Base-by-base conservation (phyloP, 805 yeast genomes). In the Candida ficus region DNA sequence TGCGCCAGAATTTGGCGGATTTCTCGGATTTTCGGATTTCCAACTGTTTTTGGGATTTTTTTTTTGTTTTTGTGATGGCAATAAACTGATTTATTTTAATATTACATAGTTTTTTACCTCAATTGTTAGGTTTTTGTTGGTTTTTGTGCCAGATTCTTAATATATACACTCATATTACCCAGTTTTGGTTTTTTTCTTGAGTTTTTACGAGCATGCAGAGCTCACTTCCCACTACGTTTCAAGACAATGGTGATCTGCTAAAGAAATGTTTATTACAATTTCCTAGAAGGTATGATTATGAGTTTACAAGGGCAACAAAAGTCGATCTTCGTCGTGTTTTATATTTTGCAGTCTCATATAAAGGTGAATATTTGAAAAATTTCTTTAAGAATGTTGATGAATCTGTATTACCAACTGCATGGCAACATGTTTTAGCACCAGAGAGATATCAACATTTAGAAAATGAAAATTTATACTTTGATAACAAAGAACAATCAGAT, bases 251-350 rank as follows among this genome's bases (percentile, higher is more conserved):
- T 14, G 57, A 52, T 25, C 42, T 55, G 13, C 41, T 55, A 23
- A 52, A 49, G 47, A 59, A 62, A 48, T 64, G 59, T 30, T 56
- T 73, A 4, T 64, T 64, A 17, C 62, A 56, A 33, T 56, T 69
- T n/a, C 76, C 77, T 1, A 42, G 48, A 9, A 46, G 52, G 13
- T 55, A 53, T 22, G 50, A 63, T 19, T 68, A 53, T 52, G 59
- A 53, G 27, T 64, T 62, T 47, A 50, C 50, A 7, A 56, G 49
- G 44, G 35, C 53, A 2, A 61, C 60, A 13, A 58, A 59, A 23
- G 49, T 46, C n/a, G 56, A 56, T 13, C 51, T 73, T 11, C 56
- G 80, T 28, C 52, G 64, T n/a, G 63, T 68, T 3, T 57, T 80
- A 35, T 73, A 64, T 42, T 54, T 56, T 17, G 62, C 71, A 3